Evolutionary conservation across 495 filamentous ascomycete genomes (phyloP).

Genomic region (Glonium stellatum): DNA sequence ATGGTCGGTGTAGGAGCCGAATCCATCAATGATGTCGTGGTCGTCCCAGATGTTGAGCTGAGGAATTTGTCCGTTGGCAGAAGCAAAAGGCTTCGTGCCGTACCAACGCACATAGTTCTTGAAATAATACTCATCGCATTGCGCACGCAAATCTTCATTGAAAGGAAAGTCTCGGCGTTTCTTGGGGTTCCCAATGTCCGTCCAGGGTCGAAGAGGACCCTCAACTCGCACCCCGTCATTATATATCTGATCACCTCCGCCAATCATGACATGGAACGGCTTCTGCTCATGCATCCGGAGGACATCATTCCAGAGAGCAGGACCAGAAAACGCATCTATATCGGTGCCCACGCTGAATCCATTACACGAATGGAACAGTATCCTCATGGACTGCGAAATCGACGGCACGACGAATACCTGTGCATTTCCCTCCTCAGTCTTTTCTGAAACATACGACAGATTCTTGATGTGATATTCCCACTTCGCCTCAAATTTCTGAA

Average conservation of each 20-base stretch:
- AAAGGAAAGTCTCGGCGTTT: constrained; percentile 75
- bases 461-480: constrained; percentile 55
- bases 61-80: constrained; percentile 78
- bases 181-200: constrained; percentile 70
- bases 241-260: constrained; percentile 93
- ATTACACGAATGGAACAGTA: constrained; percentile 95
- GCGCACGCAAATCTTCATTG: constrained; percentile 58
- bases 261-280: constrained; percentile 93
- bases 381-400: constrained; percentile 75
- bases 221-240: constrained; percentile 81
- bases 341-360: constrained; percentile 92
- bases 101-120: constrained; percentile 90
- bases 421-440: constrained; percentile 9
- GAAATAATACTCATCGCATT: constrained; percentile 86
- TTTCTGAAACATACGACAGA: constrained; percentile 41
- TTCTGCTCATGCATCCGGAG: constrained; percentile 57
- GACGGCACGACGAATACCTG: constrained; percentile 67
- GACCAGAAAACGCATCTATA: constrained; percentile 73
- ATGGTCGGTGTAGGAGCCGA: constrained; percentile 84
- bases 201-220: constrained; percentile 72
- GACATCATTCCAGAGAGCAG: constrained; percentile 86
- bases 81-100: constrained; percentile 70
- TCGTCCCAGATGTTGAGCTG: constrained; percentile 96
- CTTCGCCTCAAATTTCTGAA: constrained; percentile 47
- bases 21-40: constrained; percentile 74